Evolutionary conservation across 1,139 yeast species (phyloP).

Genomic region (Taphrina deformans): DNA sequence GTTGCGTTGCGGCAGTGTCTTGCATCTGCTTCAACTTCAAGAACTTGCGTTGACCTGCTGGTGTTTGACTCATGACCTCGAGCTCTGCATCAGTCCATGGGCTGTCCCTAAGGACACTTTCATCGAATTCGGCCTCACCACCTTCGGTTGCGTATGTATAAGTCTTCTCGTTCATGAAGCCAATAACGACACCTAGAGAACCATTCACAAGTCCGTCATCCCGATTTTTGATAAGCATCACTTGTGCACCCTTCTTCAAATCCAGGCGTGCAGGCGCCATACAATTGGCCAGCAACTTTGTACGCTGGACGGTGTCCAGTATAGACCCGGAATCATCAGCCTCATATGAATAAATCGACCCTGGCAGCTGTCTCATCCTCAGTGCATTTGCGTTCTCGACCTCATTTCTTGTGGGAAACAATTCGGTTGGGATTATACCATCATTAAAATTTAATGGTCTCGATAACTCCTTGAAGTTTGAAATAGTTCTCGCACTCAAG

Average conservation of each 20-base stretch:
- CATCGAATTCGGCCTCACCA: constrained; percentile 31
- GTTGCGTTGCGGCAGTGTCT: constrained; percentile 24
- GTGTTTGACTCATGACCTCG: constrained; percentile 22
- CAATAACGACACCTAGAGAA: constrained; percentile 80
- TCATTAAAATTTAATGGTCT: constrained; percentile 61
- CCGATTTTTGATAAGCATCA: constrained; percentile 89
- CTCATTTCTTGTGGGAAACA: constrained; percentile 78
- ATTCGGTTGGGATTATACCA: constrained; percentile 81
- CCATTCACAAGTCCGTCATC: constrained; percentile 91
- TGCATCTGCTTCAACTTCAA: constrained; percentile 24
- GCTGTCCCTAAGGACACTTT: constrained; percentile 7
- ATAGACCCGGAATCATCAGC: constrained; percentile 67
- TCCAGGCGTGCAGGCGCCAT: constrained; percentile 66
- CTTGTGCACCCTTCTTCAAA: constrained; percentile 84
- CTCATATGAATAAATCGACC: constrained; percentile 52
- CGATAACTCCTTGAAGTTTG: constrained; percentile 57
- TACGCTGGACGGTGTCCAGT: constrained; percentile 47
- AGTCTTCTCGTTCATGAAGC: constrained; percentile 64
- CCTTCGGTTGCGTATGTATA: constrained; percentile 43
- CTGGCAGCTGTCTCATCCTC: constrained; percentile 56
- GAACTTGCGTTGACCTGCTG: constrained; percentile 28
- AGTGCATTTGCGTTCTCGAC: constrained; percentile 74
- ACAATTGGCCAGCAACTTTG: constrained; percentile 57
- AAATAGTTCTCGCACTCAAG: constrained; percentile 57
- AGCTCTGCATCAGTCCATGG: constrained; percentile 35